Evolutionary conservation across 345 rosid species (phyloP).

Genomic region (Lumnitzera racemosa): DNA sequence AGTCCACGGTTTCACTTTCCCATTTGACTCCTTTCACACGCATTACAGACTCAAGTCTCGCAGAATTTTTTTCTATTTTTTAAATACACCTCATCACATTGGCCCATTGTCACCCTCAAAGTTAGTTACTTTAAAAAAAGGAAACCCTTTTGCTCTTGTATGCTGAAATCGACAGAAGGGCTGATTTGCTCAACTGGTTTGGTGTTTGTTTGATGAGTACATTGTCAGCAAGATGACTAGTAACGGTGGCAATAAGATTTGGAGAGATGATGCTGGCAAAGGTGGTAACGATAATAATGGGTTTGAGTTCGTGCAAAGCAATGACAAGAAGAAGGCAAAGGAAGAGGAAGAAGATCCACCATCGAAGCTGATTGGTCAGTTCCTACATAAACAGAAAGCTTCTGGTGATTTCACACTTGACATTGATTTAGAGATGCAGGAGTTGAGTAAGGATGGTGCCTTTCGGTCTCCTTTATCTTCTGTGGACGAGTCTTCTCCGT

Average conservation of each 20-base stretch:
- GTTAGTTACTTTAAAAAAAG: no score
- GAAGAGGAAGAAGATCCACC: constrained; percentile 28
- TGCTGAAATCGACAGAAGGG: no score
- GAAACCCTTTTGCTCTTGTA: no score
- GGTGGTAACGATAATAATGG: constrained; percentile 6
- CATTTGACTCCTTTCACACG: no score
- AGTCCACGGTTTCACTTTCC: no score
- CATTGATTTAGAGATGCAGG: constrained; percentile 39
- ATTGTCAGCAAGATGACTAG: no score
- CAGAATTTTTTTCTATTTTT: no score
- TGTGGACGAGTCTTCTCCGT: constrained; percentile 21
- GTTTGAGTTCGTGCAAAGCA: constrained; percentile 23
- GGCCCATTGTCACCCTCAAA: no score
- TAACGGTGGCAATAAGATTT: constrained; percentile 23
- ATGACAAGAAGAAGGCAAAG: constrained; percentile 1
- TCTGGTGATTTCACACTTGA: constrained; percentile 44
- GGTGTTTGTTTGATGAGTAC: no score
- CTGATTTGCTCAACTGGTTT: no score
- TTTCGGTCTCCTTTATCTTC: constrained; percentile 19
- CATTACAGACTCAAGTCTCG: no score
- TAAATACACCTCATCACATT: no score
- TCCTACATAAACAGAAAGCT: constrained; percentile 42
- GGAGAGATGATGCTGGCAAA: constrained; percentile 14
- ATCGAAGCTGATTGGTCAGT: constrained; percentile 36
- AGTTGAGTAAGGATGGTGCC: constrained; percentile 19